Evolutionary conservation across 176 grass and related monocot genomes (phyloP).

Genomic region (Oryza glumipatula): DNA sequence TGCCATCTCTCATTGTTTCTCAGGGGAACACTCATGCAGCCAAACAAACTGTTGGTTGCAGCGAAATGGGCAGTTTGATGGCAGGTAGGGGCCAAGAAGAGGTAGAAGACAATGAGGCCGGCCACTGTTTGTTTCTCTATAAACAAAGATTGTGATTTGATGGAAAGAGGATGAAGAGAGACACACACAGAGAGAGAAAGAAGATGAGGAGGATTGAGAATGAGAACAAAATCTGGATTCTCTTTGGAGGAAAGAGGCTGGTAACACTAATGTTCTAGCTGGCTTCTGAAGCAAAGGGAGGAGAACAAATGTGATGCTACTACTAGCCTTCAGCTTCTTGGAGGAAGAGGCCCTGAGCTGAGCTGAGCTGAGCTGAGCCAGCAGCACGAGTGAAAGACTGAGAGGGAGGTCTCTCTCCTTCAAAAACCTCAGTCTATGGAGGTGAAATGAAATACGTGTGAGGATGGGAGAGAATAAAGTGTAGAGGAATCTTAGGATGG

Average conservation of each 20-base stretch:
- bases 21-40: conserved; percentile 62
- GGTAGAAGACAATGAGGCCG: conserved; percentile 39
- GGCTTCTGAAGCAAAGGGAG: conserved; percentile 40
- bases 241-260: conserved; percentile 40
- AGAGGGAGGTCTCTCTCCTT: conserved; percentile 10
- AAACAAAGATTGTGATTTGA: conserved; percentile 64
- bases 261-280: conserved; percentile 42
- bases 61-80: conserved; percentile 41
- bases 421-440: conserved; percentile 37
- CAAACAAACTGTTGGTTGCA: conserved; percentile 39
- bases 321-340: conserved; percentile 29
- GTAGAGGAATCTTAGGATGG: conserved; percentile 57
- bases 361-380: not conserved
- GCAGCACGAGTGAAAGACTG: not conserved
- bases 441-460: conserved; percentile 42
- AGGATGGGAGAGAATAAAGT: conserved; percentile 47
- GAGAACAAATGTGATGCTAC: conserved; percentile 37
- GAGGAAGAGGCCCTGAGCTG: conserved; percentile 6
- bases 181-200: not conserved
- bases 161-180: conserved; percentile 19
- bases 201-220: conserved; percentile 30
- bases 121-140: conserved; percentile 42
- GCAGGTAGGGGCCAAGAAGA: conserved; percentile 37
- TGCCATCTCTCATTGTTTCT: conserved; percentile 82
- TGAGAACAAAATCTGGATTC: conserved; percentile 65